These are phyloP conservation scores for Didymella keratinophila DNA, from an alignment of 2,329 filamentous ascomycete genomes.

Conservation along the genomic window DNA sequence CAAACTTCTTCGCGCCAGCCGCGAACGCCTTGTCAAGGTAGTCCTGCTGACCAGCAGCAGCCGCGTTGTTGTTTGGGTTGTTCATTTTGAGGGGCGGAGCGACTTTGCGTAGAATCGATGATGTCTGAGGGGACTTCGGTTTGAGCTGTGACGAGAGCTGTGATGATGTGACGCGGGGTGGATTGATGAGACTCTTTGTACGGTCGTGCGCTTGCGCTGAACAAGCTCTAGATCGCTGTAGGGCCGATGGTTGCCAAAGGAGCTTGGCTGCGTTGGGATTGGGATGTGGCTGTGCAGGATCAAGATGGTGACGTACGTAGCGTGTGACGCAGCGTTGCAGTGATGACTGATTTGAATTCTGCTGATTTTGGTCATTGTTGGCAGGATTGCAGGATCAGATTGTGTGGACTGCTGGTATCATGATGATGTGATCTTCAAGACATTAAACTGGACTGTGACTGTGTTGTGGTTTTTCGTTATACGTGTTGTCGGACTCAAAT, in stretches of 20 bases:
- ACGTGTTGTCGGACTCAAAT: neutral
- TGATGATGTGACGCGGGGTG: constrained; percentile 1
- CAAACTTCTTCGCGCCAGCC: constrained; percentile 56
- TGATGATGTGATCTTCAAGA: neutral
- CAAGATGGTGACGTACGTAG: neutral
- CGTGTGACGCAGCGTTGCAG: neutral
- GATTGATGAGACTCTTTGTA: neutral
- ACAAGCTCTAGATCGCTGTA: constrained; percentile 5
- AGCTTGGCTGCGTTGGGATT: constrained; percentile 9
- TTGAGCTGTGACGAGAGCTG: neutral
- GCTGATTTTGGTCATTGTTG: neutral
- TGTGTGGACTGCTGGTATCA: neutral
- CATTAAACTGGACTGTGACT: neutral
- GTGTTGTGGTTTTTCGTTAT: neutral
- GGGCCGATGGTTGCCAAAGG: neutral
- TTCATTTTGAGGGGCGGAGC: constrained; percentile 5
- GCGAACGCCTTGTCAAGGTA: constrained; percentile 51
- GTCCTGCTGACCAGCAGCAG: constrained; percentile 15
- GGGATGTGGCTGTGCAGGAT: constrained; percentile 4
- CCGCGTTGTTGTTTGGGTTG: constrained; percentile 15
- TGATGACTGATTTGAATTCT: no score
- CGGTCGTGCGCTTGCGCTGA: neutral
- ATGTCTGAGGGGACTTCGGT: neutral
- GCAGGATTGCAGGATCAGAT: neutral
- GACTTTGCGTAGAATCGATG: neutral